A percentile compares a stretch with the other conserved stretches of the same genome.
Evolutionary conservation across 345 rosid genomes (phyloP).

Genomic region (Raphanus sativus): DNA sequence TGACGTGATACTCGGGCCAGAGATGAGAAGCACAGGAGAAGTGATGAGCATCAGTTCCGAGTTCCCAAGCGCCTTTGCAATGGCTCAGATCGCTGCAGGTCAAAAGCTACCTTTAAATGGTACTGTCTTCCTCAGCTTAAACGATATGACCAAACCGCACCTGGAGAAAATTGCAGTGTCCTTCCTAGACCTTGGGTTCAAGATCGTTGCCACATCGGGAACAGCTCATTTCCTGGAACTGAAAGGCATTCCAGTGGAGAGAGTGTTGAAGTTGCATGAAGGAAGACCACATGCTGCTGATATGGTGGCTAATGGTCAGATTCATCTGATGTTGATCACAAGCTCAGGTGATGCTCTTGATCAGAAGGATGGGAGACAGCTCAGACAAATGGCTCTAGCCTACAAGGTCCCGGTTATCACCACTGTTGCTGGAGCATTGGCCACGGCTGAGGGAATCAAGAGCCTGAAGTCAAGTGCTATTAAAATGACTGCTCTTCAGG

Average conservation of each 20-base stretch:
- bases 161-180: constrained; percentile 75
- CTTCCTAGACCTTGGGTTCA: constrained; percentile 73
- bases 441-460: constrained; percentile 82
- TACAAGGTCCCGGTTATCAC: constrained; percentile 92
- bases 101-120: constrained; percentile 85
- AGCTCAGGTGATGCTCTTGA: constrained; percentile 86
- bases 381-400: constrained; percentile 93
- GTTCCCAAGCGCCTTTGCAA: constrained; percentile 75
- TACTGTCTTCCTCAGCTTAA: constrained; percentile 88
- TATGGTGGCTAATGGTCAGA: constrained; percentile 86
- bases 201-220: constrained; percentile 81
- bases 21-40: constrained; percentile 97
- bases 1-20: constrained; percentile 91
- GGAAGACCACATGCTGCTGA: constrained; percentile 97
- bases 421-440: constrained; percentile 88
- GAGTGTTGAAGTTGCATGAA: constrained; percentile 89
- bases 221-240: constrained; percentile 83
- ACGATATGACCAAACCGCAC: constrained; percentile 79
- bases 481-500: constrained; percentile 82
- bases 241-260: constrained; percentile 68
- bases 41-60: constrained; percentile 87
- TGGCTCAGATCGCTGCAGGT: constrained; percentile 94
- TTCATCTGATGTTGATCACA: constrained; percentile 89
- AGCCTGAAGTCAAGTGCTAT: constrained; percentile 67
- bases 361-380: constrained; percentile 78